Percentiles rank a stretch among this genome's conserved stretches.
These are phyloP conservation scores for Corymbia calophylla DNA, from an alignment of 441 rosid genomes.

Conservation along the genomic window DNA sequence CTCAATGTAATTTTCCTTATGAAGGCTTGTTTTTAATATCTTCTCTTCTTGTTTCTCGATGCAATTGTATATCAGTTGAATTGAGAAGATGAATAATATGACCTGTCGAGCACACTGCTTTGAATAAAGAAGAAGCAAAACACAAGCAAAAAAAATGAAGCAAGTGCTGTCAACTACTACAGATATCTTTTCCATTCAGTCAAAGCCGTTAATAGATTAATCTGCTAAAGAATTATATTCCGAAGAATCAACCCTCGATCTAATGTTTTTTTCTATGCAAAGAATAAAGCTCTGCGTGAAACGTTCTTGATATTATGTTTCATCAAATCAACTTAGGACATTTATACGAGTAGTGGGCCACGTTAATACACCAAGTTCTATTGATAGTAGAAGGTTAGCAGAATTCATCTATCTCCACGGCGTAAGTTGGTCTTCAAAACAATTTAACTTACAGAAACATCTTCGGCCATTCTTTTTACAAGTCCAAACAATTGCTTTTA, in stretches of 20 bases:
- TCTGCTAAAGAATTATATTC: too few species aligned
- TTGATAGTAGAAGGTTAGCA: too few species aligned
- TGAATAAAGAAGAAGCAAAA: neutral
- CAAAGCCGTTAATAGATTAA: too few species aligned
- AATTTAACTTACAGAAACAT: too few species aligned
- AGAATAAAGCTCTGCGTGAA: neutral
- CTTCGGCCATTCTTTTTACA: neutral
- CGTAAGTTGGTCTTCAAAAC: neutral
- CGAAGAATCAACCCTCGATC: neutral
- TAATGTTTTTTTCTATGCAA: too few species aligned
- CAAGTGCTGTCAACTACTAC: neutral
- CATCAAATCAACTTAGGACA: too few species aligned
- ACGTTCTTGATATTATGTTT: too few species aligned
- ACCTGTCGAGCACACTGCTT: rapidly evolving
- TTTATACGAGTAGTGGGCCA: neutral
- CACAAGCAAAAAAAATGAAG: rapidly evolving
- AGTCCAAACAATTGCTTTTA: too few species aligned
- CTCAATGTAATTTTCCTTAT: neutral
- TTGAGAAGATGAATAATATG: neutral
- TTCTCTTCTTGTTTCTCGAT: neutral
- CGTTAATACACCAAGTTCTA: neutral
- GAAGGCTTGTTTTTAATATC: neutral
- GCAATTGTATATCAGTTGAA: too few species aligned
- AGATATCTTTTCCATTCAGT: rapidly evolving
- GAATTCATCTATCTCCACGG: too few species aligned